Evolutionary conservation across 768 basidiomycete genomes (phyloP), one percentile per base, ranked within the genome.

Genomic region (Suillus plorans): DNA sequence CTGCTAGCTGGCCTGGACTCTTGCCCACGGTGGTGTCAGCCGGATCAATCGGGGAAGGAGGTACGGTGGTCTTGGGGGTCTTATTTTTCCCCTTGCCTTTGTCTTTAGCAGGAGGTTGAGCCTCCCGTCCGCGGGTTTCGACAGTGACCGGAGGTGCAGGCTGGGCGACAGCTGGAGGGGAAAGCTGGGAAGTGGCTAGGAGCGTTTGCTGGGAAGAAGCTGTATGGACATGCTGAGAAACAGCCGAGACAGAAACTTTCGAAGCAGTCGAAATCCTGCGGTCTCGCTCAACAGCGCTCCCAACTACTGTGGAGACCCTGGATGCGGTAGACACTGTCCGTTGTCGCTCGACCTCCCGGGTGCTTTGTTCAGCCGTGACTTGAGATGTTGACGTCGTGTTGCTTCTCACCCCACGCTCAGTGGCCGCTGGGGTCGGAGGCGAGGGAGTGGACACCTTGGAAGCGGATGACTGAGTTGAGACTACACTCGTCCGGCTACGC

Each of bases 231-330:
- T 69, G 57, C 22, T 58, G 57, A 22, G 57, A 58, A 41, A 41
- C 25, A 25, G 16, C 3, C 5, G 55, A 57, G 20, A 88, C 88
- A 3, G 86, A 86, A 47, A 84, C 82, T 42, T 56, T 64, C 34
- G 76, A 76, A 2, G 74, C 58, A n/a, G 64, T 22, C 13, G 76
- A 70, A 1, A 34, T 36, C 56, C 68, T 77, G 18, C 72, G 67
- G 45, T 77, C 76, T 20, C 68, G 74, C 34, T 76, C 75, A 58
- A 28, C 31, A 28, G 64, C 55, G 12, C 69, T 69, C 9, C 65
- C 63, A 28, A 59, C 53, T 16, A 68, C 68, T 41, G 75, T 69
- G 10, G 74, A 71, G 53, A 64, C 31, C 44, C 68, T 71, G 20
- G 74, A 76, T 25, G 75, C 70, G 18, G 61, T 76, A 1, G 76